These are phyloP conservation scores for Ophiostoma ulmi DNA, from an alignment of 2,329 filamentous ascomycete species.

Conservation along the genomic window DNA sequence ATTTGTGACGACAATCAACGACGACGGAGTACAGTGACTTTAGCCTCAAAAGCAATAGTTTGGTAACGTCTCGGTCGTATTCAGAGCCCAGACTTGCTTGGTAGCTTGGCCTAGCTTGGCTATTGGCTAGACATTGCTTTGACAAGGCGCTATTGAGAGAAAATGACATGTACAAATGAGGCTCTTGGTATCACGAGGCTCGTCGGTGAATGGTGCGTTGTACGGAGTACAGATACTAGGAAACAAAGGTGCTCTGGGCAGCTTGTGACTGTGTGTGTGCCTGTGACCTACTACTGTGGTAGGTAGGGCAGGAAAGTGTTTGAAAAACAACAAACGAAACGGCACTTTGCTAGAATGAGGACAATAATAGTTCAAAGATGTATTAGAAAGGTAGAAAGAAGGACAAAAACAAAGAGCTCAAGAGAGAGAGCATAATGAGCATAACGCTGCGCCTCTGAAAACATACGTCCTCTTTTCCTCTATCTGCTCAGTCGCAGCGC, in stretches of 20 bases:
- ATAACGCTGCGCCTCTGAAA: not conserved
- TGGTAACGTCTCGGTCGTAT: not conserved
- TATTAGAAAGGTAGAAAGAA: not conserved
- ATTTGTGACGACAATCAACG: not conserved
- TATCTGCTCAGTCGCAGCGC: slow-evolving; percentile 14
- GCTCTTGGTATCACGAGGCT: not conserved
- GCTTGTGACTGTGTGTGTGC: too few species aligned
- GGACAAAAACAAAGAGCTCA: not conserved
- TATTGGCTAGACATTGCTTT: not conserved
- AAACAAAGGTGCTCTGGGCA: too few species aligned
- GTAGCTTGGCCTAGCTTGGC: not conserved
- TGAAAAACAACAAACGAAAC: not conserved
- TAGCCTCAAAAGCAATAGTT: not conserved
- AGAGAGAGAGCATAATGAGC: not conserved
- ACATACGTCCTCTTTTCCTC: not conserved
- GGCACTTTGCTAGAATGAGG: not conserved
- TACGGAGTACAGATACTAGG: too few species aligned
- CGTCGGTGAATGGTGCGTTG: not conserved
- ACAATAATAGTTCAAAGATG: not conserved
- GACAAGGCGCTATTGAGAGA: not conserved
- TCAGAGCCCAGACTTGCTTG: not conserved
- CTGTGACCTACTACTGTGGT: too few species aligned
- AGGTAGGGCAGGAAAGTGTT: not conserved
- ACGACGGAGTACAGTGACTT: not conserved
- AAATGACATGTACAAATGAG: not conserved